Percentiles rank a stretch among this genome's conserved stretches.
Conservation (phyloP, 1,284 basidiomycete species). For the Amylostereum chailletii region DNA sequence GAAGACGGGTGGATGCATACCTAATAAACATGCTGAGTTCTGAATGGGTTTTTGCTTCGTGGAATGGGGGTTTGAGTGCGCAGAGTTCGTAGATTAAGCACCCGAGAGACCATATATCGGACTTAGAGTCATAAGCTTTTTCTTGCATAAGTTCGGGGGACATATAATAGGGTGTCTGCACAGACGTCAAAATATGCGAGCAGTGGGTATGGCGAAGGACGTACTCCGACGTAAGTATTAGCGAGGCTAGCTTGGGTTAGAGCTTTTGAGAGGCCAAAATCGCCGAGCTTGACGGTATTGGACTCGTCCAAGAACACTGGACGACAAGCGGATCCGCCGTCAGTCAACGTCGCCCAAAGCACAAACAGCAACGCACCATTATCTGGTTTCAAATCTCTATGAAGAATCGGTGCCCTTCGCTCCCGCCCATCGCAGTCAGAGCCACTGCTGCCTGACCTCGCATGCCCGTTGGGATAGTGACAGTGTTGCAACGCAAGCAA, state of each 20-base stretch:
- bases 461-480: slow-evolving; percentile 66
- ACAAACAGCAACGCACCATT: slow-evolving; percentile 58
- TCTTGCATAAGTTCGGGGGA: slow-evolving; percentile 96
- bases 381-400: slow-evolving; percentile 94
- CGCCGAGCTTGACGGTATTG: slow-evolving; percentile 84
- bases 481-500: slow-evolving; percentile 87
- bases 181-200: background rate
- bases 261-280: slow-evolving; percentile 93
- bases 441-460: slow-evolving; percentile 32
- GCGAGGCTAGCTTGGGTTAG: slow-evolving; percentile 84
- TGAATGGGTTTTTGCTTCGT: slow-evolving; percentile 82
- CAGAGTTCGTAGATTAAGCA: slow-evolving; percentile 96
- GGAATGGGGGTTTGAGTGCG: slow-evolving; percentile 84
- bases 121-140: slow-evolving; percentile 93
- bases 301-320: slow-evolving; percentile 78
- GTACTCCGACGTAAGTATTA: slow-evolving; percentile 91
- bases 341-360: too few species aligned
- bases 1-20: slow-evolving; percentile 25
- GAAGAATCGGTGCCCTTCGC: slow-evolving; percentile 73
- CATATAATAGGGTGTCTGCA: slow-evolving; percentile 96
- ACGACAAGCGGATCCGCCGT: too few species aligned
- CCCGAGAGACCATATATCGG: slow-evolving; percentile 96
- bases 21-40: slow-evolving; percentile 79
- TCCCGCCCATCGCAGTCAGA: slow-evolving; percentile 36
- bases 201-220: slow-evolving; percentile 19